phyloP scores from a whole-genome alignment of 768 basidiomycete genomes.

The Leccinum variicolor region DNA sequence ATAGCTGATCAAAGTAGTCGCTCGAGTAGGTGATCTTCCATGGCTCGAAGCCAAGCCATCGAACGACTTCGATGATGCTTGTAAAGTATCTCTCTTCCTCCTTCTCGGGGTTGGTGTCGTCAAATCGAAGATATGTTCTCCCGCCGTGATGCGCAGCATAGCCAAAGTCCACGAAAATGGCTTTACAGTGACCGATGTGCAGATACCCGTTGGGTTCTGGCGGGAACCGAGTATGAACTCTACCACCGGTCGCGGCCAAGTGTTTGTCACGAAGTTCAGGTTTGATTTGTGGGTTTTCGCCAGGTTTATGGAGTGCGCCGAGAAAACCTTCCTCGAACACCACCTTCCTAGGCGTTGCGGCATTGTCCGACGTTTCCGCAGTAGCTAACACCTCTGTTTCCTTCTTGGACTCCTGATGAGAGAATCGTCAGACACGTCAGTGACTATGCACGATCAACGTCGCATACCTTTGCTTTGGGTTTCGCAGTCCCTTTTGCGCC shows the following conservation, averaged over 20 bases:
- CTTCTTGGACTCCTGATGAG: slow-evolving; percentile 49
- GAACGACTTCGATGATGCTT: slow-evolving; percentile 89
- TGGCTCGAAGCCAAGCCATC: slow-evolving; percentile 97
- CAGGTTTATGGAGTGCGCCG: slow-evolving; percentile 87
- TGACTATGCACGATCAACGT: not conserved
- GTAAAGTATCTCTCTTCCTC: slow-evolving; percentile 97
- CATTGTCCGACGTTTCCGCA: slow-evolving; percentile 3
- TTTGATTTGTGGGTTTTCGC: slow-evolving; percentile 86
- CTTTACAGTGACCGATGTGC: slow-evolving; percentile 96
- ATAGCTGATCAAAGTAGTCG: slow-evolving; percentile 89
- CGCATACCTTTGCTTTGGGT: slow-evolving; percentile 60
- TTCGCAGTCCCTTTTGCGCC: slow-evolving; percentile 69
- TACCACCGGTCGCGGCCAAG: slow-evolving; percentile 71
- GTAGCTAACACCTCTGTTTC: slow-evolving; percentile 21
- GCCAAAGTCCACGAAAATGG: slow-evolving; percentile 98
- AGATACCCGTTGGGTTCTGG: slow-evolving; percentile 98
- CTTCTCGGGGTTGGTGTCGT: slow-evolving; percentile 98
- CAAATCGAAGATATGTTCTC: slow-evolving; percentile 90
- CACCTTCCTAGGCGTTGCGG: slow-evolving; percentile 41
- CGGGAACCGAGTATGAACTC: slow-evolving; percentile 94
- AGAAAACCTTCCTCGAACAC: slow-evolving; percentile 97
- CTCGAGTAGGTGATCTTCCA: slow-evolving; percentile 99
- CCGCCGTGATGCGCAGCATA: slow-evolving; percentile 94
- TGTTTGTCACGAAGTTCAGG: slow-evolving; percentile 78
- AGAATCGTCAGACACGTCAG: not conserved